These are phyloP conservation scores for Thermoascus crustaceus DNA, from an alignment of 2,329 filamentous ascomycete species.

Conservation along the genomic window DNA sequence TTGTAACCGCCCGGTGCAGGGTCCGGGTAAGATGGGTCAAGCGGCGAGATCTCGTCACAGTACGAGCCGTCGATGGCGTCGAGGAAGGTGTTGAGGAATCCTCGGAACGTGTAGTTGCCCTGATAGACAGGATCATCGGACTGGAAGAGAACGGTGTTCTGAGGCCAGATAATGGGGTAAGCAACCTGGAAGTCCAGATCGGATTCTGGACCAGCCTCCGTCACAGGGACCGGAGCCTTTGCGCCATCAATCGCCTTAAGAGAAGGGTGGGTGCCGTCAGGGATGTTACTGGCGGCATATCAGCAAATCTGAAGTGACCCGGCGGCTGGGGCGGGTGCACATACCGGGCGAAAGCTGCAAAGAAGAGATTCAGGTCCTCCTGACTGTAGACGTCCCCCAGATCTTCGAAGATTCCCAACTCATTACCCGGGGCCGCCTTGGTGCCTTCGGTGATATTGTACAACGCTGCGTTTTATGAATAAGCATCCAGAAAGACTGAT, in stretches of 20 bases:
- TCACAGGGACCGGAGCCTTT: slow-evolving; percentile 22
- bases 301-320: slow-evolving; percentile 3
- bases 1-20: slow-evolving; percentile 33
- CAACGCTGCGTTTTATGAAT: slow-evolving; percentile 20
- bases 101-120: slow-evolving; percentile 28
- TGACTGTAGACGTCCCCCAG: slow-evolving; percentile 40
- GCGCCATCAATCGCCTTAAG: slow-evolving; percentile 35
- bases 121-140: slow-evolving; percentile 36
- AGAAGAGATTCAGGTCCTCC: slow-evolving; percentile 38
- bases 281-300: slow-evolving; percentile 24
- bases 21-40: slow-evolving; percentile 39
- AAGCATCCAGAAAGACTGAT: background rate
- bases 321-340: background rate
- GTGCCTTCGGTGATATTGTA: slow-evolving; percentile 37
- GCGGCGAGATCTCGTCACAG: slow-evolving; percentile 34
- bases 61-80: slow-evolving; percentile 44
- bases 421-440: slow-evolving; percentile 30
- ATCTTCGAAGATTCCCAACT: slow-evolving; percentile 39
- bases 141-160: slow-evolving; percentile 42
- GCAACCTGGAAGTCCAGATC: slow-evolving; percentile 41
- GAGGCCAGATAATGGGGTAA: slow-evolving; percentile 43
- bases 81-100: slow-evolving; percentile 41
- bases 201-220: slow-evolving; percentile 29
- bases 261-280: slow-evolving; percentile 31
- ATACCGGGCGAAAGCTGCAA: slow-evolving; percentile 25